phyloP scores from a whole-genome alignment of 345 rosid species.

The Mercurialis annua region DNA sequence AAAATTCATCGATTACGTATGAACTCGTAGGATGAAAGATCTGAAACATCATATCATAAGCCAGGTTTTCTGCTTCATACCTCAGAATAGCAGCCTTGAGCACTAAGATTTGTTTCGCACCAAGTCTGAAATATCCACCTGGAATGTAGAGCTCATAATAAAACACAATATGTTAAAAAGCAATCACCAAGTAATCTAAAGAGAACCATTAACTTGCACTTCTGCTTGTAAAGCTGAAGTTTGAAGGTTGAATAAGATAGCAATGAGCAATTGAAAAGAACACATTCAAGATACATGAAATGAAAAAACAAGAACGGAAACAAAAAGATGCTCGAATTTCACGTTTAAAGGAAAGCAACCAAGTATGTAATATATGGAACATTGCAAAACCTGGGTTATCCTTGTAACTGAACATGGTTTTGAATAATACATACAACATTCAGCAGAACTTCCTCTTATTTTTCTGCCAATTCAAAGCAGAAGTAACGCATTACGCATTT shows the following conservation, averaged over 20 bases:
- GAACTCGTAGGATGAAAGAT: neutral
- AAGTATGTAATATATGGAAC: neutral
- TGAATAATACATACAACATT: constrained; percentile 8
- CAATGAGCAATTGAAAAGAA: neutral
- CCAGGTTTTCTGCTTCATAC: neutral
- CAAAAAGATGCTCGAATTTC: neutral
- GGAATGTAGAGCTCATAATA: neutral
- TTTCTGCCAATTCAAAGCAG: constrained; percentile 17
- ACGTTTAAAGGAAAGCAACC: neutral
- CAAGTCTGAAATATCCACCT: neutral
- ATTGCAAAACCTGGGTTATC: constrained; percentile 16
- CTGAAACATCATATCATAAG: neutral
- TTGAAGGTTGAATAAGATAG: neutral
- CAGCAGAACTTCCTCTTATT: constrained; percentile 8
- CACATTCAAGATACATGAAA: too few species aligned
- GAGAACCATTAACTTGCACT: neutral
- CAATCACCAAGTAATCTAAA: neutral
- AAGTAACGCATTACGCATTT: constrained; percentile 6
- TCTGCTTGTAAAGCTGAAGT: neutral
- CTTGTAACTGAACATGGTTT: constrained; percentile 8
- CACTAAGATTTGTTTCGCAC: neutral
- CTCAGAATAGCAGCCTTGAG: neutral
- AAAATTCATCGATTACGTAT: neutral
- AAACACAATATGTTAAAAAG: too few species aligned
- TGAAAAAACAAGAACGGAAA: too few species aligned